Evolutionary conservation across 2,329 filamentous ascomycete genomes (phyloP), one percentile per base, ranked within the genome.

Genomic region (Diaporthe capsici): DNA sequence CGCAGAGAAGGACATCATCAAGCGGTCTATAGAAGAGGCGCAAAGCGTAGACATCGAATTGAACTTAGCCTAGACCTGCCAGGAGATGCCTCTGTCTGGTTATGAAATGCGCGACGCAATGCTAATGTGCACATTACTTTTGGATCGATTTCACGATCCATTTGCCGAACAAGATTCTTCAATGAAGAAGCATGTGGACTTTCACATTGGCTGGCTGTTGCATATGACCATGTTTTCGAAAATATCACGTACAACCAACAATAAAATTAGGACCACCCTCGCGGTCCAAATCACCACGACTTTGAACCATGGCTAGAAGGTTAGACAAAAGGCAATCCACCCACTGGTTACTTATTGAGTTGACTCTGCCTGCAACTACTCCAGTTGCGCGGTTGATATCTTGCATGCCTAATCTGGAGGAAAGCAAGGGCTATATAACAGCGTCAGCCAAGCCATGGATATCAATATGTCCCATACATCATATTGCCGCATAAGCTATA

Each of bases 31-130:
- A 51, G 47, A 68, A 28, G 63, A 6, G 3, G 63, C 63, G 0
- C 42, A 68, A 39, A 25, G 5, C 28, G 44, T 68, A 68, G 63
- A 68, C 31, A 51, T 22, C 3, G 44, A 68, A 39, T 68, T 68
- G 3, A 68, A 51, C 15, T 17, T 68, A 31, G 47, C 28, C 25
- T 67, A 20, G 28, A 55, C 17, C 15, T 31, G 13, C 25, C 7
- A 20, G 1, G 12, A 53, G 12, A 20, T 49, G 17, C 7, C 31
- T 6, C 0, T 25, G 28, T 34, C 17, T 12, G 55, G 17, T 22
- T 58, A 0, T 37, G 55, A 22, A 4, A 2, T 34, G 13, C 15
- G 17, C 17, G 5, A 7, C 17, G 17, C 1, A 9, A 1, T 34
- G 9, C 15, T 10, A 9, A 8, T 0, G 0, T 10, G 53, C 15